Base-by-base conservation (phyloP, 768 basidiomycete species). In the Podaxis sp. region DNA sequence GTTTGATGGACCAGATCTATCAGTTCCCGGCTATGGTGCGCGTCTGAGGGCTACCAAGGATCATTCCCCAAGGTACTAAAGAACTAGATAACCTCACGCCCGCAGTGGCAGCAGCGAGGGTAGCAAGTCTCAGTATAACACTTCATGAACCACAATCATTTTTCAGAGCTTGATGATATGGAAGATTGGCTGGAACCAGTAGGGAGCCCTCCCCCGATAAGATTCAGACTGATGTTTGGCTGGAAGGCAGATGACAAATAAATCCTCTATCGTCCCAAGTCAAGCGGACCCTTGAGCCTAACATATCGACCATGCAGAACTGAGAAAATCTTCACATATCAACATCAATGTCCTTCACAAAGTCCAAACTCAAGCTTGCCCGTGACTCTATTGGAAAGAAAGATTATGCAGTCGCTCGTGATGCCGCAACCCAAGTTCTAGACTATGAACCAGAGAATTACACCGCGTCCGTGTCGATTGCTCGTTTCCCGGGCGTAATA, bases 401-500 rank as follows among this genome's bases (percentile, higher is more conserved):
- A 71, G 87, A 96, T 64, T 95, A 84, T 67, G 72, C 77, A 3
- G 75, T 75, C 20, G 95, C 93, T 11, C 85, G 82, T 64, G 83
- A 88, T 66, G 83, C 87, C n/a, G 85, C 89, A 7, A 72, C 77
- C 48, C 82, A 86, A 65, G 87, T 88, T 8, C 76, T 93, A 17
- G 86, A 88, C 40, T 87, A 86, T 66, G 95, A 97, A 61, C 82
- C 88, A 1, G 83, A 86, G 48, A 95, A 94, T 69, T 96, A 96
- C 71, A 87, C 90, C 69, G 95, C 92, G 94, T 96, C 72, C 69
- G 89, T 82, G 49, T 51, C 30, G 48, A 38, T 63, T 37, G 49
- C 30, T 36, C 50, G 40, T 38, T 6, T 17, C 15, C 36, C 11
- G 49, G 26, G 13, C 22, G 13, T 11, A 50, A 28, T 50, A 10